These are phyloP conservation scores for Acer saccharum DNA, from an alignment of 345 rosid species.

Conservation along the genomic window DNA sequence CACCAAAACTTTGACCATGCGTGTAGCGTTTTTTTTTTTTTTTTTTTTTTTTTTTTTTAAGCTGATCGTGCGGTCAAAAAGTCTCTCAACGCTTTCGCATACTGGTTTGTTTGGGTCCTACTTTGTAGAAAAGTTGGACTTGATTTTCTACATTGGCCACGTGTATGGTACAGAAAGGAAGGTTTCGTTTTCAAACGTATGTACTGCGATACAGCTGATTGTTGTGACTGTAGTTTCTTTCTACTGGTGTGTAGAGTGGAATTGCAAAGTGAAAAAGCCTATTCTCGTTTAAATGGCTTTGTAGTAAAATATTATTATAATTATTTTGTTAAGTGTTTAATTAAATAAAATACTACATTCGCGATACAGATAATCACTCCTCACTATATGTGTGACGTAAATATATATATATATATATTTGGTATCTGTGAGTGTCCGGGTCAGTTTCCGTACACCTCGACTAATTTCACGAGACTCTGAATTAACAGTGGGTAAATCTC, in stretches of 20 bases:
- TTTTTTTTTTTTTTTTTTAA: background rate
- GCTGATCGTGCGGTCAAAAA: background rate
- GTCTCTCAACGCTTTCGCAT: background rate
- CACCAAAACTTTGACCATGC: background rate
- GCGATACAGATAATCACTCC: too few species aligned
- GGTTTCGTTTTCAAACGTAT: background rate
- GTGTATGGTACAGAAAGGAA: background rate
- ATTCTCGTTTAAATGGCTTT: background rate
- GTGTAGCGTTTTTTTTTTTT: background rate
- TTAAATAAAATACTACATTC: too few species aligned
- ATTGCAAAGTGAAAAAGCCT: background rate
- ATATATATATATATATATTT: too few species aligned
- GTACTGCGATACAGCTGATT: background rate
- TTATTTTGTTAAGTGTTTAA: too few species aligned
- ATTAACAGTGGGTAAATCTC: too few species aligned
- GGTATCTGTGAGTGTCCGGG: too few species aligned
- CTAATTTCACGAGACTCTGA: too few species aligned
- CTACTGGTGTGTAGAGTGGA: background rate
- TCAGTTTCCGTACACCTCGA: too few species aligned
- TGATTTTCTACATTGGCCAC: background rate
- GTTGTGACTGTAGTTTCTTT: background rate
- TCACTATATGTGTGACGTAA: too few species aligned
- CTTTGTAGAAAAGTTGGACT: background rate
- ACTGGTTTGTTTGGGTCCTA: background rate
- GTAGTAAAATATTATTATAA: too few species aligned